Evolutionary conservation across 495 filamentous ascomycete genomes (phyloP).

Genomic region (Peziza echinospora): DNA sequence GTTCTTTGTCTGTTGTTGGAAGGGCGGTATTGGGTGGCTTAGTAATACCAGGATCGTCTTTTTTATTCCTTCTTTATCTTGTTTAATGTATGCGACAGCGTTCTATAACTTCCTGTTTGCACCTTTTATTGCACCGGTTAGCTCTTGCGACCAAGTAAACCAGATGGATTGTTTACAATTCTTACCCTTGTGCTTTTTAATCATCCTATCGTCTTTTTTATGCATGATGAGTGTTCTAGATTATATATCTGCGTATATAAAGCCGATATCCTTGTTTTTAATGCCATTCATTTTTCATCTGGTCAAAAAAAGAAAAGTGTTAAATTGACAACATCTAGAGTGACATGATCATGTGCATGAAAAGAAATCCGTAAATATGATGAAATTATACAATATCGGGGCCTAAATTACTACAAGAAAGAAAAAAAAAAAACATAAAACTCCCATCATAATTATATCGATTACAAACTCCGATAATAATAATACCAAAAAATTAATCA

Average conservation of each 20-base stretch:
- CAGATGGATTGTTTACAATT: neutral
- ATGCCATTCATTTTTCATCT: no score
- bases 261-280: neutral
- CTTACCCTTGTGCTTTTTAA: neutral
- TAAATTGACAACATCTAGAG: neutral
- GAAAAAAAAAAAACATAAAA: no score
- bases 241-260: neutral
- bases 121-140: neutral
- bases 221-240: neutral
- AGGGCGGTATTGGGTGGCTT: neutral
- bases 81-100: neutral
- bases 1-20: no score
- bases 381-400: no score
- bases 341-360: no score
- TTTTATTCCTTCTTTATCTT: neutral
- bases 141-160: neutral
- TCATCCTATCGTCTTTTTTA: neutral
- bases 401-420: no score
- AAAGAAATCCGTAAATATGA: no score
- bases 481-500: no score
- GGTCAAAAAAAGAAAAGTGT: neutral
- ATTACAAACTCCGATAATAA: no score
- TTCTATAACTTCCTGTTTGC: neutral
- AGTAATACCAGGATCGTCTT: neutral
- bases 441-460: no score